phyloP scores from a whole-genome alignment of 176 grass and related monocot species.

The Otatea glauca region DNA sequence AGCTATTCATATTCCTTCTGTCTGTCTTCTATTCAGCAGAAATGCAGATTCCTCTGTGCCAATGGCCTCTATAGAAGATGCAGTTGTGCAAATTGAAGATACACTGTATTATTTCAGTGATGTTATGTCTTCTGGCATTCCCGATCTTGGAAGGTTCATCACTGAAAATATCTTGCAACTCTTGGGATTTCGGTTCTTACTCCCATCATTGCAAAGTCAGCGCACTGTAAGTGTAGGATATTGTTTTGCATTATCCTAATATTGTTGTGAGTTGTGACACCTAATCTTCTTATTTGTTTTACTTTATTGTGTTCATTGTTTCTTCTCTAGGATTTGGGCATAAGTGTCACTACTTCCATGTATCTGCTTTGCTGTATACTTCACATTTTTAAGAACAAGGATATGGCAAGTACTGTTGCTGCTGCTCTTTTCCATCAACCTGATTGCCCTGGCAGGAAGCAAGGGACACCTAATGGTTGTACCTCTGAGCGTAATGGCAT shows the following conservation, averaged over 20 bases:
- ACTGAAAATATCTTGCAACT: conserved; percentile 86
- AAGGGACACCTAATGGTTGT: conserved; percentile 57
- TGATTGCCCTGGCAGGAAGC: conserved; percentile 54
- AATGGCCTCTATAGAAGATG: conserved; percentile 57
- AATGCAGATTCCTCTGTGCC: conserved; percentile 57
- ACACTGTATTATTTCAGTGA: conserved; percentile 99
- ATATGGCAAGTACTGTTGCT: conserved; percentile 81
- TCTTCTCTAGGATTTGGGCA: conserved; percentile 64
- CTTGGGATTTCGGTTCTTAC: conserved; percentile 92
- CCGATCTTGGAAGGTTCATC: conserved; percentile 90
- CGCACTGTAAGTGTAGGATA: conserved; percentile 55
- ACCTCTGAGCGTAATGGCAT: conserved; percentile 45
- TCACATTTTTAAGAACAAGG: conserved; percentile 97
- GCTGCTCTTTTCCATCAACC: conserved; percentile 84
- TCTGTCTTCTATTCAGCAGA: conserved; percentile 46
- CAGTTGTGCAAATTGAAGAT: conserved; percentile 93
- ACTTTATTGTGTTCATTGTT: conserved; percentile 44
- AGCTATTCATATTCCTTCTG: conserved; percentile 37
- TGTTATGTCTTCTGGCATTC: conserved; percentile 98
- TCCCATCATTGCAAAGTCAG: conserved; percentile 70
- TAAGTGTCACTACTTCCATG: conserved; percentile 84
- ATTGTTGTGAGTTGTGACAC: neutral
- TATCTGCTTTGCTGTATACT: conserved; percentile 94
- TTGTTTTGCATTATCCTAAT: conserved; percentile 35
- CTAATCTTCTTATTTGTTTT: conserved; percentile 27